A percentile compares a stretch with the other conserved stretches of the same genome.
Conservation (phyloP, 768 basidiomycete genomes). For the Porpolomopsis calyptriformis region DNA sequence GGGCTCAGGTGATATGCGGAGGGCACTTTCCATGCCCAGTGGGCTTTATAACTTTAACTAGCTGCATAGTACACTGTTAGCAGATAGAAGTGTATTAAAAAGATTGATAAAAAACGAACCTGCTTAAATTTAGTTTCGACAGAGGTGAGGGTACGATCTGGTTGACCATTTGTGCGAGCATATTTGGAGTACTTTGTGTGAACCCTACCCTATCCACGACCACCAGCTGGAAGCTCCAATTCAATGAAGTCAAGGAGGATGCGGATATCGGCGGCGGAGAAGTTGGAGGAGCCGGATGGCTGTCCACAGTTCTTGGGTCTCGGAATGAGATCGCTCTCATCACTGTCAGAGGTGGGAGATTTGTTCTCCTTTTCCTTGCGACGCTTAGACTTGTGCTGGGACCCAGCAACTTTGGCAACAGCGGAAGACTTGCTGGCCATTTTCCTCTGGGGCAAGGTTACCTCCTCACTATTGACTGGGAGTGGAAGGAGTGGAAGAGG, state of each 20-base stretch:
- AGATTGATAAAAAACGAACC: background rate
- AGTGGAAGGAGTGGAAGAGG: background rate
- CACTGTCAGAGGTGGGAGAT: background rate
- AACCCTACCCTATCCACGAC: slow-evolving; percentile 13
- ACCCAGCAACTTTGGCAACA: background rate
- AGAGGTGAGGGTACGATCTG: slow-evolving; percentile 9
- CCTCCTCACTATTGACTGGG: background rate
- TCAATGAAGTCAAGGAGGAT: slow-evolving; percentile 12
- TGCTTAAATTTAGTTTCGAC: slow-evolving; percentile 18
- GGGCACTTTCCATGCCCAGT: slow-evolving; percentile 20
- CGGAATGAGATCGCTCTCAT: background rate
- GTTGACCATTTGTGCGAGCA: slow-evolving; percentile 10
- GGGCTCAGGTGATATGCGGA: slow-evolving; percentile 15
- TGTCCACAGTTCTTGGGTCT: slow-evolving; percentile 1
- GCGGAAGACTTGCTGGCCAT: background rate
- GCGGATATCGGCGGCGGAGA: slow-evolving; percentile 9
- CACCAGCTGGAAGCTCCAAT: slow-evolving; percentile 14
- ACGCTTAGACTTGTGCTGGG: background rate
- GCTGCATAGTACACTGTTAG: background rate
- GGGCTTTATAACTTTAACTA: slow-evolving; percentile 19
- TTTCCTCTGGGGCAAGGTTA: background rate
- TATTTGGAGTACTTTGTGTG: slow-evolving; percentile 11
- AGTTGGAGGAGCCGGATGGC: slow-evolving; percentile 14
- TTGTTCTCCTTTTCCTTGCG: background rate
- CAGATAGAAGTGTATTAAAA: background rate